Evolutionary conservation across 257 asterid species (phyloP), one percentile per base, ranked within the genome.

Genomic region (Rubia yunnanensis): DNA sequence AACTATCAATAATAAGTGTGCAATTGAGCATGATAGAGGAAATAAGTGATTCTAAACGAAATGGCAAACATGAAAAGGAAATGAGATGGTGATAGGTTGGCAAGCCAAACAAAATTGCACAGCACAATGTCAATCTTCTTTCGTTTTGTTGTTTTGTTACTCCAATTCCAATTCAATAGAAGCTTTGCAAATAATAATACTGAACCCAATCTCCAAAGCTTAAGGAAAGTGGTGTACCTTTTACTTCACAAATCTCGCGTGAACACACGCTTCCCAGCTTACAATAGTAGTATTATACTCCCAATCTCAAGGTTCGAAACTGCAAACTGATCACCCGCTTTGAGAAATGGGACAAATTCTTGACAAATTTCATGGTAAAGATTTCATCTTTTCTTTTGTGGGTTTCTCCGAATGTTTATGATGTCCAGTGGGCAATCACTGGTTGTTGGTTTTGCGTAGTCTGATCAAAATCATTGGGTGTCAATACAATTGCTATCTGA

Each of bases 321-420:
- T 54, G 14, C 58, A 52, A 22, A 28, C n/a, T 8, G 11, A 39
- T 41, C 67, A 5, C 39, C 55, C 32, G 27, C 66, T 17, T 64
- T 20, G 68, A 56, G 60, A 78, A 69, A 90, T 90, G 97, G 97
- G 97, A 48, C 95, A 90, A 67, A 67, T 90, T 79, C 90, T 90
- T 44, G 91, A 80, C 18, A 87, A 83, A 64, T 1, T 88, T n/a
- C 73, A 81, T 81, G 95, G 97, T 87, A 85, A 55, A n/a, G 5
- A 44, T 63, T 46, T 35, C 50, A 22, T 11, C 41, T 63, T 31
- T 22, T 2, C 22, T 39, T 52, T 66, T 20, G 28, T 50, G 22
- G 23, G 20, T 50, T 44, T 67, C 13, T 67, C 13, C 28, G 18
- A 28, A 2, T 49, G 10, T 50, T 35, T 23, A 44, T 53, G 4